phyloP scores from a whole-genome alignment of 2,329 filamentous ascomycete species.

The Fusarium albosuccineum region DNA sequence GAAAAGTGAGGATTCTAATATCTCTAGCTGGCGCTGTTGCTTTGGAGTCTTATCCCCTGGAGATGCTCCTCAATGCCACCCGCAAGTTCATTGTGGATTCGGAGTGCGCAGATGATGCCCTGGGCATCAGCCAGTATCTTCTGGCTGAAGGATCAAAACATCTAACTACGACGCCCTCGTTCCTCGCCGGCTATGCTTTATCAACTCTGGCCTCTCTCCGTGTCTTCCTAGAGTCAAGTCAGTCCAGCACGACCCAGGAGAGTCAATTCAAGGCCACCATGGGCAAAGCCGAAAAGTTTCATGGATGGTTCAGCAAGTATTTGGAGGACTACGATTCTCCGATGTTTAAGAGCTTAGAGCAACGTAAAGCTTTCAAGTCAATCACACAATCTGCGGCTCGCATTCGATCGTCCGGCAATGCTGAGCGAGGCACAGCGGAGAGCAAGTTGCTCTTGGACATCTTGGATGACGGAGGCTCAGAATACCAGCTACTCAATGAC shows the following conservation, averaged over 20 bases:
- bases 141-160: constrained; percentile 75
- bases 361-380: constrained; percentile 70
- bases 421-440: constrained; percentile 78
- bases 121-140: constrained; percentile 89
- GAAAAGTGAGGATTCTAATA: constrained; percentile 86
- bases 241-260: constrained; percentile 86
- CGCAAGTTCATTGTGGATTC: constrained; percentile 83
- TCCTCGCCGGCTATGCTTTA: constrained; percentile 83
- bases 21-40: constrained; percentile 80
- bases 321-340: constrained; percentile 72
- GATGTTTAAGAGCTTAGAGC: constrained; percentile 61
- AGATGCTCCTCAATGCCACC: constrained; percentile 89
- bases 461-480: constrained; percentile 76
- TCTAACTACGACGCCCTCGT: constrained; percentile 75
- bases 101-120: constrained; percentile 89
- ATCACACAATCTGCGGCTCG: constrained; percentile 78
- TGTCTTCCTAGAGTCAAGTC: constrained; percentile 79
- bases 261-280: constrained; percentile 84
- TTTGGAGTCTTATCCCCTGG: constrained; percentile 83
- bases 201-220: constrained; percentile 84
- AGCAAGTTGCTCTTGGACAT: constrained; percentile 84
- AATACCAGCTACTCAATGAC: constrained; percentile 74
- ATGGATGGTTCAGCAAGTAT: constrained; percentile 81
- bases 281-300: constrained; percentile 80
- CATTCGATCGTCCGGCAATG: constrained; percentile 77